These are phyloP conservation scores for Brasenia schreberi DNA, from an alignment of 164 flowering plant species.

Conservation along the genomic window DNA sequence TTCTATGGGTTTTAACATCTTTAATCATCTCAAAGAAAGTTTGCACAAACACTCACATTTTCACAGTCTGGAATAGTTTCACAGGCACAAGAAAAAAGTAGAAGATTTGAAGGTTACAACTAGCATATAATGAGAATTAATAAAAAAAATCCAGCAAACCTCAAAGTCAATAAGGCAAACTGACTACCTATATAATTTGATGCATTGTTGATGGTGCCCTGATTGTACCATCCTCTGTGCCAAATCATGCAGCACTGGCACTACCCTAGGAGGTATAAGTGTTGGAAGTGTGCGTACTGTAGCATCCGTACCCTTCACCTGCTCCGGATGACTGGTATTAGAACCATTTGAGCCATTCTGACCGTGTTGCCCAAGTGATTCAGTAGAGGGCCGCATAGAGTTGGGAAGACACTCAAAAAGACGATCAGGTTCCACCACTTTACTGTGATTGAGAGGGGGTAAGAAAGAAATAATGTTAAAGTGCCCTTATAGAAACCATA, in stretches of 20 bases:
- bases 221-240: constrained; percentile 80
- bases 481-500: neutral
- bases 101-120: neutral
- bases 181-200: constrained; percentile 57
- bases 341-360: constrained; percentile 28
- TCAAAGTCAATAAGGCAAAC: neutral
- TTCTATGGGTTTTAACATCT: no score
- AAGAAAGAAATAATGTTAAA: neutral
- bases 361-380: constrained; percentile 40
- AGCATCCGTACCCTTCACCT: constrained; percentile 29
- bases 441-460: constrained; percentile 38
- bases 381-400: constrained; percentile 60
- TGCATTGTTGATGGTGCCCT: constrained; percentile 60
- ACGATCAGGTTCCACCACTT: constrained; percentile 90
- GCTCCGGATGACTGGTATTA: constrained; percentile 23
- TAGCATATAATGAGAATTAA: neutral
- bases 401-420: constrained; percentile 88
- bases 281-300: constrained; percentile 66
- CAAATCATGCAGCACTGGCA: constrained; percentile 78
- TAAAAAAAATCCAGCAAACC: neutral
- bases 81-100: neutral
- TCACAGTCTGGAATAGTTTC: neutral
- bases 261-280: constrained; percentile 78
- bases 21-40: no score
- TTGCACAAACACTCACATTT: no score